phyloP scores from a whole-genome alignment of 768 basidiomycete genomes.

The Boletus speciosus region DNA sequence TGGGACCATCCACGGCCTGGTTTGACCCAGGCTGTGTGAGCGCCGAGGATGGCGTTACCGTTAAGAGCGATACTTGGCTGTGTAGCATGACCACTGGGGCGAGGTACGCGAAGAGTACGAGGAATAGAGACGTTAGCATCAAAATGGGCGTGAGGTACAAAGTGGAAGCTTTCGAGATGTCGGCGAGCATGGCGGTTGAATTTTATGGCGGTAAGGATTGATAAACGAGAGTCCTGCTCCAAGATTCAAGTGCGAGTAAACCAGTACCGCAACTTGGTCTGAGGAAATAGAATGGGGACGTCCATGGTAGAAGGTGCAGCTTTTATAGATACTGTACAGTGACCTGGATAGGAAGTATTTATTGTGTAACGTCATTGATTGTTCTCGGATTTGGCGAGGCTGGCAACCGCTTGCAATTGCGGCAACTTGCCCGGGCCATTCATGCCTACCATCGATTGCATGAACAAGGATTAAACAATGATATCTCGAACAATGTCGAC shows the following conservation, averaged over 20 bases:
- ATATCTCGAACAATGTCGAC: slow-evolving; percentile 6
- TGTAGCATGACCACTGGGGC: slow-evolving; percentile 61
- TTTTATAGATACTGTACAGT: slow-evolving; percentile 15
- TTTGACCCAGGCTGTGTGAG: slow-evolving; percentile 35
- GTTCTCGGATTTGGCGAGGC: slow-evolving; percentile 10
- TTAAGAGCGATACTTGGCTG: slow-evolving; percentile 60
- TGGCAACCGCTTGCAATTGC: no score
- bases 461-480: slow-evolving; percentile 7
- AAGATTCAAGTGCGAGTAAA: slow-evolving; percentile 15
- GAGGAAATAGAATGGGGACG: background rate
- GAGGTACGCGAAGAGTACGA: slow-evolving; percentile 65
- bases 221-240: slow-evolving; percentile 22
- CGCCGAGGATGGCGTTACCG: slow-evolving; percentile 53
- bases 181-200: slow-evolving; percentile 53
- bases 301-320: slow-evolving; percentile 1
- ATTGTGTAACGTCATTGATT: slow-evolving; percentile 18
- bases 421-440: background rate
- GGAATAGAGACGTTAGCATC: slow-evolving; percentile 60
- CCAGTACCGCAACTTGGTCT: slow-evolving; percentile 18
- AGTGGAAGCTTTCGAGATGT: slow-evolving; percentile 63
- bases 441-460: background rate
- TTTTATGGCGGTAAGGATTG: background rate
- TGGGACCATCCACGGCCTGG: slow-evolving; percentile 58
- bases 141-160: slow-evolving; percentile 67
- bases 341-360: slow-evolving; percentile 4